Conservation (phyloP, 2,329 filamentous ascomycete species). For the Grosmannia serpens region DNA sequence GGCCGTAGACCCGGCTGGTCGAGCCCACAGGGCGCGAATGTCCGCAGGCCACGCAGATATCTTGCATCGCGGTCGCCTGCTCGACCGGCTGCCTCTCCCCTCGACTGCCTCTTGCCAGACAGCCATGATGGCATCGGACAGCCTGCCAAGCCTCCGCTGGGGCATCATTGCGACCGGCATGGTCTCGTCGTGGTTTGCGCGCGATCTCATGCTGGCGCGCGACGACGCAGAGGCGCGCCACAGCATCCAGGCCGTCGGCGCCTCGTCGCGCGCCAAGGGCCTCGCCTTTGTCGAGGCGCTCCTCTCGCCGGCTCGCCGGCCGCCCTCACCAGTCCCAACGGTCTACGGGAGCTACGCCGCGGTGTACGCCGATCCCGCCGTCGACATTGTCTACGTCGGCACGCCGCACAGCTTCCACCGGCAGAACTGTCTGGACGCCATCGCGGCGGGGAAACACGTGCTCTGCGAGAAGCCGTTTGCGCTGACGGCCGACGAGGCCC, state of each 20-base stretch:
- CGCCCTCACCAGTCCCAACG: slow-evolving; percentile 22
- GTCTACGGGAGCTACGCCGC: slow-evolving; percentile 31
- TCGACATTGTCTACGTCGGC: slow-evolving; percentile 35
- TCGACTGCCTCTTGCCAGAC: background rate
- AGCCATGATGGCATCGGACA: background rate
- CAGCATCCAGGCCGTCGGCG: slow-evolving; percentile 26
- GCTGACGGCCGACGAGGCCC: slow-evolving; percentile 26
- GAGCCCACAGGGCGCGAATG: too few species aligned
- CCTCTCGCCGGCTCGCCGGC: too few species aligned
- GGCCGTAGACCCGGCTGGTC: background rate
- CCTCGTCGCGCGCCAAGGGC: slow-evolving; percentile 22
- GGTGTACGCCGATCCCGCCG: slow-evolving; percentile 26
- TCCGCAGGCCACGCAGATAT: too few species aligned
- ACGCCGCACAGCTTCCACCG: slow-evolving; percentile 33
- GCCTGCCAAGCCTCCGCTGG: slow-evolving; percentile 18
- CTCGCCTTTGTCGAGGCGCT: slow-evolving; percentile 21
- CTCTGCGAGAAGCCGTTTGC: slow-evolving; percentile 35
- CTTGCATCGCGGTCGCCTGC: too few species aligned
- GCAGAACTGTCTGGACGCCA: slow-evolving; percentile 30
- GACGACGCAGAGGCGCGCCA: slow-evolving; percentile 22
- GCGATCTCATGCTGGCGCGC: slow-evolving; percentile 24
- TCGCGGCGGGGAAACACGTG: slow-evolving; percentile 28
- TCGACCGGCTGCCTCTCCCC: background rate
- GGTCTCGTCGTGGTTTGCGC: slow-evolving; percentile 32
- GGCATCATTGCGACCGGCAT: slow-evolving; percentile 28